Evolutionary conservation across 2,329 filamentous ascomycete species (phyloP), one percentile per base, ranked within the genome.

Genomic region (Colletotrichum somersetense): DNA sequence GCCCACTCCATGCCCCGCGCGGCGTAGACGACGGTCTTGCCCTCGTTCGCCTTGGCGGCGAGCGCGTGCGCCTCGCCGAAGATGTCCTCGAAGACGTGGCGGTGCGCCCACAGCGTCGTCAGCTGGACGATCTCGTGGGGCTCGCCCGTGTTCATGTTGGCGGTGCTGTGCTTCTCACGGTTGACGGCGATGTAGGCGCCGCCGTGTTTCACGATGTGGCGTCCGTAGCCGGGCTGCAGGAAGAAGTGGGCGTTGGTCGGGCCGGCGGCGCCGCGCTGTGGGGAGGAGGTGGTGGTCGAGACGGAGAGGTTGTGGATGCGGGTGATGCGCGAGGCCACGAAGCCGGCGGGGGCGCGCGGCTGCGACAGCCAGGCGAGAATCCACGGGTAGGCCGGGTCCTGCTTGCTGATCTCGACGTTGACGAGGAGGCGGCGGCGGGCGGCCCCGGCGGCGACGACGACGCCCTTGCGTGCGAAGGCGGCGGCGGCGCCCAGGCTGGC

Each of bases 61-160:
- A 98, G 87, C 23, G 89, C 86, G 78, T 97, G 93, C 4, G 96
- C 96, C 81, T 98, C 94, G 30, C 87, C 88, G 77, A 99, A 98
- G 18, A 99, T 90, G 30, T 94, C 90, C 79, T 97, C 93, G 78
- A 99, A 98, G 18, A 98, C 89, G 76, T 96, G 90, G 3, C 95
- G 92, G 76, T 97, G 92, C 59, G 93, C 89, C 85, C 97, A 98
- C 16, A 99, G 87, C 1, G 96, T 96, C 3, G 96, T 98, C 72
- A 99, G 84, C 71, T 94, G 96, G 61, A 99, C 89, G 0, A 95
- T 97, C 83, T 99, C 96, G 85, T 97, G 97, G 1, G 96, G 96
- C 76, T 94, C 92, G 69, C 96, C 96, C 35, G 92, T 95, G 62
- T 91, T 90, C 78, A 92, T 89, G 78, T 96, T 93, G 1, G 93